These are phyloP conservation scores for Didymella glomerata DNA, from an alignment of 2,329 filamentous ascomycete genomes.

Conservation along the genomic window DNA sequence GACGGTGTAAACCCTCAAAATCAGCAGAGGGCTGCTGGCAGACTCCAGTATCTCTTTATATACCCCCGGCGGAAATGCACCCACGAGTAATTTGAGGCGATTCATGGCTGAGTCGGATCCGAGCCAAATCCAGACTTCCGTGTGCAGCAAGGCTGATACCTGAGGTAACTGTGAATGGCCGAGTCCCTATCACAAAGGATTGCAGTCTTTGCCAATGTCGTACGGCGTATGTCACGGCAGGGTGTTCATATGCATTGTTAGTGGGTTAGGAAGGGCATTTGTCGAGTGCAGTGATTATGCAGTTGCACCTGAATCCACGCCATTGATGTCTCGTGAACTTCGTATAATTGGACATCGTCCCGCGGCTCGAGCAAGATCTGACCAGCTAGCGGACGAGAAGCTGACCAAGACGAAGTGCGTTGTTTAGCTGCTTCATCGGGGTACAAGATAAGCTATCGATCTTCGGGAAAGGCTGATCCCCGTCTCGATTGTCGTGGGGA, in stretches of 20 bases:
- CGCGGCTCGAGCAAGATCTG: not conserved
- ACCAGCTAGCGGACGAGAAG: not conserved
- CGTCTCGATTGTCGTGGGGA: not conserved
- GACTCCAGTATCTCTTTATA: not conserved
- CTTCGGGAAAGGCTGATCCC: not conserved
- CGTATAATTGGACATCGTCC: not conserved
- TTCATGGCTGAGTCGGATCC: not conserved
- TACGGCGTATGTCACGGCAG: not conserved
- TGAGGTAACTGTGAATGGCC: not conserved
- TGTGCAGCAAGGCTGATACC: not conserved
- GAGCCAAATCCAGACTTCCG: not conserved
- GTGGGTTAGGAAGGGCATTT: not conserved
- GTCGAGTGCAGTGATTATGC: not conserved
- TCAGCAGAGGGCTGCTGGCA: not conserved
- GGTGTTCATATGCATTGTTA: not conserved
- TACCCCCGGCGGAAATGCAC: slow-evolving; percentile 1
- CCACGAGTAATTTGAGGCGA: slow-evolving; percentile 4
- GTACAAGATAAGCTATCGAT: not conserved
- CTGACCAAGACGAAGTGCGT: not conserved
- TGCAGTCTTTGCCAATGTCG: not conserved
- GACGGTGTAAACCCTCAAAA: not conserved
- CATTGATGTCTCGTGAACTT: not conserved
- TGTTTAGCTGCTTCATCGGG: not conserved
- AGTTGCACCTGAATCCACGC: not conserved
- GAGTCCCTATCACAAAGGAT: not conserved